phyloP scores from a whole-genome alignment of 2,329 filamentous ascomycete species.

The Aspergillus novofumigatus region DNA sequence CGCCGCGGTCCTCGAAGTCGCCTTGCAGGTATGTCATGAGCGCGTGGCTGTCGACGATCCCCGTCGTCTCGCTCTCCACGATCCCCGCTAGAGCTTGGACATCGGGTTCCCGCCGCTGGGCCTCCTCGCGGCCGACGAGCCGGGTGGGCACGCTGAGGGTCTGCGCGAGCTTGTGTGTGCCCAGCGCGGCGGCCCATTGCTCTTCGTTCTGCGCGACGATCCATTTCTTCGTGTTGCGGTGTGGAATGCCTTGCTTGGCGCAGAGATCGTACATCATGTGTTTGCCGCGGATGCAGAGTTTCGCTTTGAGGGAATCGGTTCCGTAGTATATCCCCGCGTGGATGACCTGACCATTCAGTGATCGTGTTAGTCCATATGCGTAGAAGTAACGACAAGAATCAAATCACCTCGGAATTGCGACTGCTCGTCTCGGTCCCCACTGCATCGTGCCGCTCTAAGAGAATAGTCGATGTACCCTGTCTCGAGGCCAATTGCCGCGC shows the following conservation, averaged over 20 bases:
- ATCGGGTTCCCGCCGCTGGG: slow-evolving; percentile 63
- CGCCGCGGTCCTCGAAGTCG: slow-evolving; percentile 71
- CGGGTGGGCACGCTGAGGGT: slow-evolving; percentile 63
- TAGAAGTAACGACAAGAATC: not conserved
- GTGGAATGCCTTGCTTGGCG: slow-evolving; percentile 59
- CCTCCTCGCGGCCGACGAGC: slow-evolving; percentile 64
- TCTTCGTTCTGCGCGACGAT: slow-evolving; percentile 77
- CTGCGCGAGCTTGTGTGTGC: slow-evolving; percentile 52
- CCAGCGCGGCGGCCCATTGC: slow-evolving; percentile 59
- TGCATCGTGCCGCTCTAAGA: slow-evolving; percentile 73
- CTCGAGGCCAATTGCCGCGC: slow-evolving; percentile 65
- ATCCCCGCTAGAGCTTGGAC: slow-evolving; percentile 69
- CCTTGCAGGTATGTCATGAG: slow-evolving; percentile 79
- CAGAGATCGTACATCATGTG: slow-evolving; percentile 77
- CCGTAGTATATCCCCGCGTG: slow-evolving; percentile 95
- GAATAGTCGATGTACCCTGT: slow-evolving; percentile 61
- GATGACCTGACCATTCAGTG: slow-evolving; percentile 60
- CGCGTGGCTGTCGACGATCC: slow-evolving; percentile 83
- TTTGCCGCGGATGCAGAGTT: slow-evolving; percentile 74
- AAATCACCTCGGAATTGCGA: slow-evolving; percentile 73
- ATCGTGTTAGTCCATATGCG: not conserved
- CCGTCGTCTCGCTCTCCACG: slow-evolving; percentile 80
- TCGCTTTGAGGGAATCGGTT: slow-evolving; percentile 69
- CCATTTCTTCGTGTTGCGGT: slow-evolving; percentile 84
- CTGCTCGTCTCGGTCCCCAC: slow-evolving; percentile 83